Percentiles rank a stretch among this genome's conserved stretches.
phyloP scores from a whole-genome alignment of 805 yeast species.

The Saccharomycopsis lassenensis region DNA sequence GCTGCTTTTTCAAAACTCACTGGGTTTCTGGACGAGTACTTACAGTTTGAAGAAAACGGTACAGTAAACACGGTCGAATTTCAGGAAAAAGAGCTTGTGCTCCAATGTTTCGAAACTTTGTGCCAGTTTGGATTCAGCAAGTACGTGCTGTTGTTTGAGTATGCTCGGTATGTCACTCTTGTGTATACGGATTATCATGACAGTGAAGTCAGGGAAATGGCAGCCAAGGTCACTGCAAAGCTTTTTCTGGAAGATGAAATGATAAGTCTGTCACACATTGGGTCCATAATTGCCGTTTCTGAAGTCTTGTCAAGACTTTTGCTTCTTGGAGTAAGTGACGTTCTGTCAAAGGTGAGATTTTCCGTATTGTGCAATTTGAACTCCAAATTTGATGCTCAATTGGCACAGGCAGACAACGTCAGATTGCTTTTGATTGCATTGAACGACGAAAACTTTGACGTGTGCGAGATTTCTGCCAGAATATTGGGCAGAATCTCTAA shows the following conservation, averaged over 20 bases:
- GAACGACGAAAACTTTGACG: conserved; percentile 81
- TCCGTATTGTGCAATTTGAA: conserved; percentile 69
- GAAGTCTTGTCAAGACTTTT: conserved; percentile 74
- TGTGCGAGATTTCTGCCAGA: conserved; percentile 66
- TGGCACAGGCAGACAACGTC: conserved; percentile 90
- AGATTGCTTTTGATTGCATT: conserved; percentile 75
- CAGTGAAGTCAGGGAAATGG: conserved; percentile 69
- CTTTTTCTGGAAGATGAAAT: conserved; percentile 72
- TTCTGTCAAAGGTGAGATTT: conserved; percentile 72
- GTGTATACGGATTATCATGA: conserved; percentile 73
- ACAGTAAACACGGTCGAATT: conserved; percentile 25
- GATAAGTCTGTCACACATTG: conserved; percentile 70
- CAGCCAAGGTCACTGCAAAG: conserved; percentile 74
- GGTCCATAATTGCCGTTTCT: conserved; percentile 72
- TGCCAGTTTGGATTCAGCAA: conserved; percentile 64
- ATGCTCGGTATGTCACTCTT: conserved; percentile 77
- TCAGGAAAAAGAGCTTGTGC: conserved; percentile 41
- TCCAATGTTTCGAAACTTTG: conserved; percentile 72
- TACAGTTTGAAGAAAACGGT: conserved; percentile 1
- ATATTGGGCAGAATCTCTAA: conserved; percentile 76
- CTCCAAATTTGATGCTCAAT: conserved; percentile 74
- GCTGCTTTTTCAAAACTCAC: no score
- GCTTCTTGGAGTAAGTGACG: conserved; percentile 80
- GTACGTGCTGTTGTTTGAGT: conserved; percentile 64
- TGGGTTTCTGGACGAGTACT: no score